Base-by-base conservation (phyloP, 495 filamentous ascomycete species). In the Hypoxylon rickii region DNA sequence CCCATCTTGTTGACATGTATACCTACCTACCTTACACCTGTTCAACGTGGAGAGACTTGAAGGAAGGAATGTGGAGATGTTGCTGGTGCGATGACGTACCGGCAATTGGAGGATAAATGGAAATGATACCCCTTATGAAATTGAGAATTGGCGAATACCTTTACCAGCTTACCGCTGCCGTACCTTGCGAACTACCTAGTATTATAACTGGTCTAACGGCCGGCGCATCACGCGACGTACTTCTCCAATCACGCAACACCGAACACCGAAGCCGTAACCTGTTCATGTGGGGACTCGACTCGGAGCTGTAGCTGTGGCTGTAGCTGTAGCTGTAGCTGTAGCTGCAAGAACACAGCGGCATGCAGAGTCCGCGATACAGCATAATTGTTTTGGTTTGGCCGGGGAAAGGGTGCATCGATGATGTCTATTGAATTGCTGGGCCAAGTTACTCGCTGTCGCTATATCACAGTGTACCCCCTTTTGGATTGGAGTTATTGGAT, bases 111-210 rank as follows among this genome's bases (percentile, higher is more conserved):
- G 52, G 31, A 36, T 37, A 36, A 20, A 44, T 50, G 44, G 11
- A 55, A 62, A 58, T 63, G 59, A 63, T 63, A 63, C 59, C 59
- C 53, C 52, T 63, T 57, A 33, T 40, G 41, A 56, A 51, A 46
- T 51, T 55, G 49, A 53, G 38, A 53, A 44, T 50, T 54, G 49
- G 59, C 53, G 48, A 57, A 42, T 34, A 39, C 37, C 29, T 21
- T 29, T 4, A 4, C 24, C 24, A 29, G 4, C 24, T 29, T 29
- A 29, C 24, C 24, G 4, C 10, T 4, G 4, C 10, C 4, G 24
- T 29, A 29, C 24, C 24, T 29, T 29, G 24, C 24, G 24, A 36
- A 34, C 41, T 38, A 55, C 39, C 41, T 40, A 16, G 2, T 18
- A 42, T 44, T 32, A n/a, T 36, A 63, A 53, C 38, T 58, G 40